Conservation (phyloP, 2,329 filamentous ascomycete genomes). For the Aspergillus pseudotamarii region DNA sequence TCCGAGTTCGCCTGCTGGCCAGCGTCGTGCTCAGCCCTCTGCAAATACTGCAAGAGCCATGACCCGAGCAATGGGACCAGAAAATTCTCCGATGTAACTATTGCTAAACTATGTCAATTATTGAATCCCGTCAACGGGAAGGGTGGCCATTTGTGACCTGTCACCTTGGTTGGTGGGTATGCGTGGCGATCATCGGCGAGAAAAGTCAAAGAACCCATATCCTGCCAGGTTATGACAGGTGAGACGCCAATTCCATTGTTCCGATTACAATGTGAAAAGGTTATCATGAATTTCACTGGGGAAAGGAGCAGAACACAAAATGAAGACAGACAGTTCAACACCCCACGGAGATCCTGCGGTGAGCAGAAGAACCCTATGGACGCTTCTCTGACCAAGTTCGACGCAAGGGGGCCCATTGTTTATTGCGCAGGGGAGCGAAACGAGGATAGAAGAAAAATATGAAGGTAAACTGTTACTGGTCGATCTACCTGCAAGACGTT, state of each 20-base stretch:
- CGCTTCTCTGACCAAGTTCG: slow-evolving; percentile 3
- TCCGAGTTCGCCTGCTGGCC: not conserved
- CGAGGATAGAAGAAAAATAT: slow-evolving; percentile 10
- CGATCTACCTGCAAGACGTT: not conserved
- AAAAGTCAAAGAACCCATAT: not conserved
- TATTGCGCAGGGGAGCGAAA: slow-evolving; percentile 20
- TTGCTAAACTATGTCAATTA: slow-evolving; percentile 10
- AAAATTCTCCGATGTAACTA: slow-evolving; percentile 4
- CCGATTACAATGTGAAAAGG: not conserved
- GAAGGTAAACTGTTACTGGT: slow-evolving; percentile 5
- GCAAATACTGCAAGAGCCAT: not conserved
- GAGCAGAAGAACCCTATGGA: not conserved
- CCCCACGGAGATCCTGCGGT: slow-evolving; percentile 7
- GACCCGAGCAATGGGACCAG: not conserved
- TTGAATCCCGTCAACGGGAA: slow-evolving; percentile 1
- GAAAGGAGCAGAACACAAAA: not conserved
- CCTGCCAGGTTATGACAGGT: slow-evolving; percentile 18
- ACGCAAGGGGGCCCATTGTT: slow-evolving; percentile 20
- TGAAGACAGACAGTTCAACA: not conserved
- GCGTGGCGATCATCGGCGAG: slow-evolving; percentile 13
- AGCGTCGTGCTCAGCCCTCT: not conserved
- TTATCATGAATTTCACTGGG: not conserved
- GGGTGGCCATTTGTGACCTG: slow-evolving; percentile 7
- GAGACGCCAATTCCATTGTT: slow-evolving; percentile 13
- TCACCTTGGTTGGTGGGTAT: slow-evolving; percentile 6